Evolutionary conservation across 2,329 filamentous ascomycete genomes (phyloP).

Genomic region (Arthrobotrys musiformis): DNA sequence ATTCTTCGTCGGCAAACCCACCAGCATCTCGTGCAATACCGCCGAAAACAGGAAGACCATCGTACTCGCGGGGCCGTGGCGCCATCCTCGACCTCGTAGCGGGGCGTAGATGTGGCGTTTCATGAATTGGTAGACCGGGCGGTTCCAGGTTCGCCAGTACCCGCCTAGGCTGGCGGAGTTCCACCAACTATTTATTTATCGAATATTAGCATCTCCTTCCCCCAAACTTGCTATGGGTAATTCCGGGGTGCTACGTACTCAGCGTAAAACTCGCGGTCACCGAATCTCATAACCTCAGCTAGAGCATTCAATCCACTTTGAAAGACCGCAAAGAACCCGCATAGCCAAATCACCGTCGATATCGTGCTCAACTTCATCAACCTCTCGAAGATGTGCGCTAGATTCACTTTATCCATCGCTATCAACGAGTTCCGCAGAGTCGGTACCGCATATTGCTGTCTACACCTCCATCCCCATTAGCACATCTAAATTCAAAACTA

Average conservation of each 20-base stretch:
- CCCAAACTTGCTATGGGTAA: not conserved
- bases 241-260: slow-evolving; percentile 66
- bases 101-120: slow-evolving; percentile 92
- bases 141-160: slow-evolving; percentile 96
- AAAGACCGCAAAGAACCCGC: slow-evolving; percentile 87
- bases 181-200: slow-evolving; percentile 79
- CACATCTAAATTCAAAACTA: not conserved
- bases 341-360: slow-evolving; percentile 91
- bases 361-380: slow-evolving; percentile 96
- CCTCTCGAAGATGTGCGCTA: slow-evolving; percentile 84
- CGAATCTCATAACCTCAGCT: slow-evolving; percentile 88
- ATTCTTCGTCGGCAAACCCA: slow-evolving; percentile 94
- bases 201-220: not conserved
- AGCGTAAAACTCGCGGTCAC: slow-evolving; percentile 92
- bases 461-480: not conserved
- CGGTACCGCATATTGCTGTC: slow-evolving; percentile 86
- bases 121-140: slow-evolving; percentile 97
- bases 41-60: slow-evolving; percentile 90
- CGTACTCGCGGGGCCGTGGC: slow-evolving; percentile 74
- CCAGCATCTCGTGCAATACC: slow-evolving; percentile 87
- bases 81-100: slow-evolving; percentile 84
- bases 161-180: slow-evolving; percentile 84
- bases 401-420: slow-evolving; percentile 82
- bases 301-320: slow-evolving; percentile 91
- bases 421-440: slow-evolving; percentile 88